Evolutionary conservation across 2,329 filamentous ascomycete genomes (phyloP), one percentile per base, ranked within the genome.

Genomic region (Bipolaris bicolor): DNA sequence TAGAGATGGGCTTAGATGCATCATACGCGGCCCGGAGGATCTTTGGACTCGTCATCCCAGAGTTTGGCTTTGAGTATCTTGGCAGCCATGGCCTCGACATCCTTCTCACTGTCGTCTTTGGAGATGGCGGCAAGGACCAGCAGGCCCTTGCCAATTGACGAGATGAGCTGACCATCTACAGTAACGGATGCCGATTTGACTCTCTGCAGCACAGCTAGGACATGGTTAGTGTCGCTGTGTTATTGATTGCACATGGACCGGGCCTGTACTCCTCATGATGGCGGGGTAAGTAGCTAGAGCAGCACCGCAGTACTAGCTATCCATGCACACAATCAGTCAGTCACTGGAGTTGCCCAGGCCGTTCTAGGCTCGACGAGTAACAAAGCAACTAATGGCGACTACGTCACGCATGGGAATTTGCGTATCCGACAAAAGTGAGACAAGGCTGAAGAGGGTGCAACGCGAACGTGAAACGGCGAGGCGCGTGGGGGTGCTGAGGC

Each of bases 141-240:
- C 41, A 99, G 80, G 29, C 95, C 95, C 77, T 89, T 91, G 58
- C 92, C 91, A 69, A 99, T 98, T 3, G 90, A 90, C 1, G 95
- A 98, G 44, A 99, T 86, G 29, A 97, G 80, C 74, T 96, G 84
- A 72, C 91, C 90, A 73, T 99, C 93, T 50, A 99, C 94, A 1
- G 92, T 95, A 68, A 99, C 95, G 7, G 94, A 97, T 59, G 94
- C 94, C 41, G 93, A 98, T 59, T 97, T 87, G 49, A 99, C 95
- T 64, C 95, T 87, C 79, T 99, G 95, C 51, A 98, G 81, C 58
- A 99, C 91, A 52, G 92, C 95, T 97, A 51, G 48, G 51, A n/a
- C 51, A 58, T 57, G 51, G 58, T 67, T 49, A 59, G 65, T 75
- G 57, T 53, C 57, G 59, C 34, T 26, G 41, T 50, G 31, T 26